These are phyloP conservation scores for Colletotrichum sp. DNA, from an alignment of 2,329 filamentous ascomycete species.

Conservation along the genomic window DNA sequence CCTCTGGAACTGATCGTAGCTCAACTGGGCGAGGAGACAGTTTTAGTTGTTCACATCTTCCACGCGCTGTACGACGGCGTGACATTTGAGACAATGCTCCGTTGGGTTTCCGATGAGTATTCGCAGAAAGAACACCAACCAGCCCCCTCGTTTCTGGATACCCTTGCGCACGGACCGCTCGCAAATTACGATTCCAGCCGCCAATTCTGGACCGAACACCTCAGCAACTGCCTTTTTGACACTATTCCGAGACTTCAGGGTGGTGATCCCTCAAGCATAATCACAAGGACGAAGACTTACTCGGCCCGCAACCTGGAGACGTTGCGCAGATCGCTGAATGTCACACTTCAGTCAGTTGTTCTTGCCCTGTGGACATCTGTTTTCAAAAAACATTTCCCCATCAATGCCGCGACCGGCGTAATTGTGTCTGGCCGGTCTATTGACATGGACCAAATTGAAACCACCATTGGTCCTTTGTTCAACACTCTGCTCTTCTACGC, in stretches of 20 bases:
- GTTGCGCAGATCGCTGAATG: slow-evolving; percentile 63
- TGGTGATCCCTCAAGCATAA: neutral
- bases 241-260: slow-evolving; percentile 19
- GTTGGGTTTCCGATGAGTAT: slow-evolving; percentile 61
- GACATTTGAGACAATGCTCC: slow-evolving; percentile 73
- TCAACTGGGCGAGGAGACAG: slow-evolving; percentile 22
- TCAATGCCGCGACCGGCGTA: slow-evolving; percentile 68
- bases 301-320: slow-evolving; percentile 45
- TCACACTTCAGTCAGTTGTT: slow-evolving; percentile 80
- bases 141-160: slow-evolving; percentile 67
- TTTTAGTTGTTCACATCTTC: slow-evolving; percentile 74
- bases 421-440: slow-evolving; percentile 81
- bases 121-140: slow-evolving; percentile 26
- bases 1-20: slow-evolving; percentile 59
- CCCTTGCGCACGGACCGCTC: slow-evolving; percentile 74
- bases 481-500: slow-evolving; percentile 82
- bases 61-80: slow-evolving; percentile 88
- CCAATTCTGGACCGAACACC: slow-evolving; percentile 71
- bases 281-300: slow-evolving; percentile 4
- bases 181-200: slow-evolving; percentile 41
- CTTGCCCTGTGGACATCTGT: slow-evolving; percentile 76
- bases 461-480: slow-evolving; percentile 82
- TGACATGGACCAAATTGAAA: slow-evolving; percentile 67
- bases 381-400: slow-evolving; percentile 55
- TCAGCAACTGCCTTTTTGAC: slow-evolving; percentile 41